Percentiles rank a stretch among this genome's conserved stretches.
phyloP scores from a whole-genome alignment of 495 filamentous ascomycete genomes.

The Penicillium arizonense region DNA sequence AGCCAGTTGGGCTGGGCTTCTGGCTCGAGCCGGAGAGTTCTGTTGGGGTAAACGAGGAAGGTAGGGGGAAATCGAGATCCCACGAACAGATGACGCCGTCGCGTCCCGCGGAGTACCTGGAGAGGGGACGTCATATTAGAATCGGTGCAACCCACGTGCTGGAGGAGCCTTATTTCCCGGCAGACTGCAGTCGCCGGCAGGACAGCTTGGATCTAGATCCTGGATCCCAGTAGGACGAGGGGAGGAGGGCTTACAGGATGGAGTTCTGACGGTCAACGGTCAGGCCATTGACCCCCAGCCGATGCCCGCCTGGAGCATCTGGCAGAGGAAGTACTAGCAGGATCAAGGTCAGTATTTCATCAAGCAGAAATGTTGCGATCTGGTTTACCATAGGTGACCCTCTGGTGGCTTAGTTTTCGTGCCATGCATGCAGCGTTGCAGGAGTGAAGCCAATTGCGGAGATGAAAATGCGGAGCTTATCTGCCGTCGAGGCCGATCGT shows the following conservation, averaged over 20 bases:
- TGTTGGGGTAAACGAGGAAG: conserved; percentile 35
- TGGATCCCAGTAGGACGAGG: not conserved
- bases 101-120: conserved; percentile 90
- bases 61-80: conserved; percentile 65
- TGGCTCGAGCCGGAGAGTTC: conserved; percentile 26
- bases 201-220: not conserved
- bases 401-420: conserved; percentile 48
- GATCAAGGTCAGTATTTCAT: conserved; percentile 13
- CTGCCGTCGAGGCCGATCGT: conserved; percentile 33
- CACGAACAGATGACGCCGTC: conserved; percentile 96
- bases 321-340: conserved; percentile 84
- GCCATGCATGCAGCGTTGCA: conserved; percentile 41
- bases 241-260: conserved; percentile 66
- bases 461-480: conserved; percentile 35
- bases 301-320: conserved; percentile 85
- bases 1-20: conserved; percentile 53
- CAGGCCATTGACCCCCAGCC: conserved; percentile 91
- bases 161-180: not conserved
- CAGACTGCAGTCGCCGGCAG: not conserved
- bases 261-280: conserved; percentile 80
- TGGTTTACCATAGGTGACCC: conserved; percentile 48
- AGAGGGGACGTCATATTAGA: conserved; percentile 23
- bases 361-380: conserved; percentile 1
- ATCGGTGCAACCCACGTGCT: conserved; percentile 15
- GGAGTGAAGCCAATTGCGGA: conserved; percentile 36